These are phyloP conservation scores for Syncephalastrum contaminatum DNA, from an alignment of 371 early-diverging fungal genomes.

Conservation along the genomic window DNA sequence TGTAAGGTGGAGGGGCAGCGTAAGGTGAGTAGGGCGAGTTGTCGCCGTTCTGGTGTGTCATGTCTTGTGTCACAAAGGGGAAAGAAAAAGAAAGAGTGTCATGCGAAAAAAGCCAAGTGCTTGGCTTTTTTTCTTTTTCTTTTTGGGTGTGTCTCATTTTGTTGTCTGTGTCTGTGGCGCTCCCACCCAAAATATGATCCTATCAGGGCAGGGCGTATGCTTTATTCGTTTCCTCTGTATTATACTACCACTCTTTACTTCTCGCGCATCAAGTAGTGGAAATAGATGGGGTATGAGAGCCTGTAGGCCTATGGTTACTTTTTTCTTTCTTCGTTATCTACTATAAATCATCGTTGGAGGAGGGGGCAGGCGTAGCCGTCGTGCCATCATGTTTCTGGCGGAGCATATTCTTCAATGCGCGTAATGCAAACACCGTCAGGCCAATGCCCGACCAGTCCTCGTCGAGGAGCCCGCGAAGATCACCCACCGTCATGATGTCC, in stretches of 20 bases:
- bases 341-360: not conserved
- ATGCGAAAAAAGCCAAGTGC: conserved; percentile 5
- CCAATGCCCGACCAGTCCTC: conserved; percentile 77
- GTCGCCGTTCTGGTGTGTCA: not conserved
- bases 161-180: too few relatives aligned
- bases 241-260: too few relatives aligned
- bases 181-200: too few relatives aligned
- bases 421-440: conserved; percentile 84
- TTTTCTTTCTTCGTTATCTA: conserved; percentile 4
- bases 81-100: conserved; percentile 6
- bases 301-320: not conserved
- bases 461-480: conserved; percentile 72
- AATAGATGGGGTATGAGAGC: not conserved
- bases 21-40: too few relatives aligned
- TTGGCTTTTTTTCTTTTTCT: not conserved
- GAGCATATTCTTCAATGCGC: conserved; percentile 81
- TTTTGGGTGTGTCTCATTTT: not conserved
- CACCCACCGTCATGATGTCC: conserved; percentile 82
- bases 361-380: not conserved
- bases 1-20: not conserved
- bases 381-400: conserved; percentile 8
- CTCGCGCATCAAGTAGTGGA: too few relatives aligned
- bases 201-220: too few relatives aligned
- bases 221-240: too few relatives aligned
- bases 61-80: not conserved